A percentile compares a stretch with the other conserved stretches of the same genome.
Evolutionary conservation across 2,329 filamentous ascomycete species (phyloP).

Genomic region (Ascochyta fabae): DNA sequence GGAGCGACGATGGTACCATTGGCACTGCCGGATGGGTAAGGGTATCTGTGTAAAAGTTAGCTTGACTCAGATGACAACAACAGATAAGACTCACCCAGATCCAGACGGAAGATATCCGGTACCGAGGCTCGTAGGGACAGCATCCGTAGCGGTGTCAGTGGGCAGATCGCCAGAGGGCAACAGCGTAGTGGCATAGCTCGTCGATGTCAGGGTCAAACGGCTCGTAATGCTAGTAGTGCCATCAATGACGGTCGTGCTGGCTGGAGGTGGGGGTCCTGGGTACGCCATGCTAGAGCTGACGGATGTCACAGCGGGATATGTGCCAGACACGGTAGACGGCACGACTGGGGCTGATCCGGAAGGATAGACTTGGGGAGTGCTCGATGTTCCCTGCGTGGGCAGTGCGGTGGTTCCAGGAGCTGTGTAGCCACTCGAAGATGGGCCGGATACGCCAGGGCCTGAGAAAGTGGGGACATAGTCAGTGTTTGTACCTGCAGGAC

Average conservation of each 20-base stretch:
- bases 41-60: conserved; percentile 21
- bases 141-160: conserved; percentile 25
- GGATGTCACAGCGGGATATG: conserved; percentile 15
- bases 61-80: neutral
- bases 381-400: conserved; percentile 3
- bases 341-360: conserved; percentile 4
- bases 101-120: conserved; percentile 31
- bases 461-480: conserved; percentile 11
- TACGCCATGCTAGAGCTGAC: conserved; percentile 20
- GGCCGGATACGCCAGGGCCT: neutral
- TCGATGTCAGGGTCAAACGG: conserved; percentile 30
- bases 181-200: conserved; percentile 27
- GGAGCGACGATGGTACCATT: conserved; percentile 35
- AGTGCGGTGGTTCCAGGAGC: conserved; percentile 4
- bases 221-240: conserved; percentile 36
- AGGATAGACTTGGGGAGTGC: neutral
- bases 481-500: conserved; percentile 5
- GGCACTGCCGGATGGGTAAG: conserved; percentile 23
- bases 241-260: conserved; percentile 20
- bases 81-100: conserved; percentile 30
- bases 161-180: conserved; percentile 13
- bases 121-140: conserved; percentile 26
- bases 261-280: conserved; percentile 13
- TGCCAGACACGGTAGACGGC: conserved; percentile 10
- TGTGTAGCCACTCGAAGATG: neutral